Evolutionary conservation across 768 basidiomycete genomes (phyloP), one percentile per base, ranked within the genome.

Genomic region (Erythrobasidium yunnanense): DNA sequence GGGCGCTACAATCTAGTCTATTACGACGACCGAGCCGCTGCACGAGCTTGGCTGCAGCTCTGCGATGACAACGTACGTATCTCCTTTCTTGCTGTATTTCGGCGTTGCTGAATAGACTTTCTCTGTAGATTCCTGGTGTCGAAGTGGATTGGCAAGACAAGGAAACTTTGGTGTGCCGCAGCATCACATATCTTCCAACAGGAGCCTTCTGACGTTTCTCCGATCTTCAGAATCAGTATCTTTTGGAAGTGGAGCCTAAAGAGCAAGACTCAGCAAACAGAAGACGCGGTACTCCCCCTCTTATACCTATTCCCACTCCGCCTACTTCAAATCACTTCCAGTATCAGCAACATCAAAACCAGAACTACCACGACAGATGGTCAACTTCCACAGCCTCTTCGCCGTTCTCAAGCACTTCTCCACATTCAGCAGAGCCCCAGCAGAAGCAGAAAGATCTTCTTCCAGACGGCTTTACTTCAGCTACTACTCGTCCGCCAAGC

Each of bases 401-500:
- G n/a, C n/a, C n/a, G n/a, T n/a, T n/a, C n/a, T n/a, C n/a, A n/a
- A n/a, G n/a, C n/a, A n/a, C n/a, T n/a, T n/a, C n/a, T n/a, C n/a
- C n/a, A n/a, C n/a, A n/a, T n/a, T n/a, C 38, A 42, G 38, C 38
- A n/a, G n/a, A 11, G 38, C 11, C 38, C 11, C 11, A 42, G 38
- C 11, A 42, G 11, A n/a, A 42, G 38, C 38, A 42, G 38, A 42
- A 47, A 22, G 30, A 34, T 27, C 29, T 22, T 5, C 45, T 63
- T 17, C 60, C 60, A 15, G 60, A 51, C 22, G 60, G 60, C 11
- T 63, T 63, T 25, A 49, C 15, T 18, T 63, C 60, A 18, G 60
- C 60, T 49, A 63, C 49, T 32, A 46, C 45, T 17, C 33, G 7
- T 38, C 55, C 32, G 34, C 55, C 18, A 13, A 20, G 55, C n/a